Evolutionary conservation across 1,139 yeast genomes (phyloP), one percentile per base, ranked within the genome.

Genomic region (Geotrichum carabidarum): DNA sequence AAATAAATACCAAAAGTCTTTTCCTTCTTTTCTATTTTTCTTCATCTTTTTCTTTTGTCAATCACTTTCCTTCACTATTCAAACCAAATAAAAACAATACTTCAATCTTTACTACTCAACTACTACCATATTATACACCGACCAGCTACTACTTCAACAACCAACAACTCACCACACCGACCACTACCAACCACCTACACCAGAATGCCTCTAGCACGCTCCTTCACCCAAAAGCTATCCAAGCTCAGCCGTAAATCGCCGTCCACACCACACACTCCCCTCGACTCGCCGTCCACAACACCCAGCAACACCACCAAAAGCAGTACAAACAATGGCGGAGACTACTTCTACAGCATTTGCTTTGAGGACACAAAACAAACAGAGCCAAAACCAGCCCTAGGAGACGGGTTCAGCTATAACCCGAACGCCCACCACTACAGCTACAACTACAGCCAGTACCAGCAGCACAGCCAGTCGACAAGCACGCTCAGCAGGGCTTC

Each of bases 281-380:
- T 11, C 30, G 27, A 46, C n/a, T 27, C 40, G 4, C 35, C 40
- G 43, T 11, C 37, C 34, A 40, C 51, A 35, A 37, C 43, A 27
- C 5, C 51, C 45, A 30, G 30, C 42, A 40, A 34, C 35, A 7
- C 30, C 18, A 22, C 37, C 50, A 47, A 41, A 49, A 35, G 34
- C 35, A 7, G 31, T 17, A 22, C n/a, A n/a, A n/a, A n/a, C n/a
- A 36, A n/a, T 17, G 8, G 40, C 15, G 9, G 18, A n/a, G 65
- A 65, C 55, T 61, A 62, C 54, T 67, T 67, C 51, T 59, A 56
- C 46, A 65, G 69, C 14, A 60, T 67, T 9, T 55, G 59, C 31
- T 62, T 63, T 34, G 66, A 63, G 44, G 61, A 62, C 48, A 61
- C 63, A 7, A 50, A 53, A 18, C 51, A 46, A 9, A 34, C 17